Evolutionary conservation across 139 green algal genomes (phyloP), one percentile per base, ranked within the genome.

Genomic region (Chloropicon primus): DNA sequence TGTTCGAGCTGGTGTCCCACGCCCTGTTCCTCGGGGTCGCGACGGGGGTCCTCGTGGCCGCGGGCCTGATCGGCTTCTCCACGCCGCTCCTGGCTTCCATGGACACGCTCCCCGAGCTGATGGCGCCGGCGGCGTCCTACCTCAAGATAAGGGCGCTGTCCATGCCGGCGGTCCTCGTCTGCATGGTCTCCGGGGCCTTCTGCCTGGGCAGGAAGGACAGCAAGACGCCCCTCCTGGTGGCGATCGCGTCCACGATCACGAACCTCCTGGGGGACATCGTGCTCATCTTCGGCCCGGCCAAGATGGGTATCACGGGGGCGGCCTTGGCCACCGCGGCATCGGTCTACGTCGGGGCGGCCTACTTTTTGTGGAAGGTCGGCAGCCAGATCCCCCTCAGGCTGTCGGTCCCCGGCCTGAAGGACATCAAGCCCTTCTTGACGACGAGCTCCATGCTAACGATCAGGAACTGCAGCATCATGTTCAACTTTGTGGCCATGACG

Each of bases 141-240:
- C 78, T 96, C 74, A 79, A 81, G 21, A 89, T 96, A 22, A 79
- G 91, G 0, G 89, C 89, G 21, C 53, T 91, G 72, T 89, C 90
- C 17, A 80, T 86, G 74, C 91, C 91, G 0, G 86, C 81, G 2
- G 86, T 93, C 24, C 77, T 93, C 26, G 25, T 88, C 10, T 85
- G 82, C 54, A 85, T 81, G 10, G 89, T 87, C 22, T 79, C 41
- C 1, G 85, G 91, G 74, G 89, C 87, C 0, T 83, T 80, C 24
- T 93, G 86, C 84, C 79, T 93, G 54, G 89, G 89, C 21, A 75
- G 88, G 76, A 82, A 93, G 75, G 88, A 94, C 78, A 78, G 87
- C 2, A 76, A 79, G 23, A 89, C 83, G 1, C 89, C 89, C 21
- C 83, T 93, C 2, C 54, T 76, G 28, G 84, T 92, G 54, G 82